Percentiles rank a stretch among this genome's conserved stretches.
phyloP scores from a whole-genome alignment of 306 rosid species.

The Prunus mongolica region DNA sequence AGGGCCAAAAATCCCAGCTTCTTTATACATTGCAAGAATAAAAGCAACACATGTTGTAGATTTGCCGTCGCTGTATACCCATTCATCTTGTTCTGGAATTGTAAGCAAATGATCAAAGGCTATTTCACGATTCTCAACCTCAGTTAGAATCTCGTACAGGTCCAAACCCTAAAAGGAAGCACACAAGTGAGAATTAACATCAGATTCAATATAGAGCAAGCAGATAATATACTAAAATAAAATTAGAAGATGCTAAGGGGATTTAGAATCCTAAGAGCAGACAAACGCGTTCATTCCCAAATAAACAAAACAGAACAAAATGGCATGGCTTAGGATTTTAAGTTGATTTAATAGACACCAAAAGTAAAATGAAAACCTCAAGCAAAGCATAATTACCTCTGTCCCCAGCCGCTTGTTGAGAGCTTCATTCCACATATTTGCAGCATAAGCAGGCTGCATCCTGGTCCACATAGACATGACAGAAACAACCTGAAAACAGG shows the following conservation, averaged over 20 bases:
- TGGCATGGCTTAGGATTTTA: not conserved
- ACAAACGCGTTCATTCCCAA: not conserved
- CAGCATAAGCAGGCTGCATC: conserved; percentile 97
- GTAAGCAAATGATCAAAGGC: conserved; percentile 78
- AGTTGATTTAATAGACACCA: not conserved
- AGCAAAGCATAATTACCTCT: conserved; percentile 47
- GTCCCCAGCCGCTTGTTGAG: conserved; percentile 91
- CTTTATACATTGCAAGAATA: conserved; percentile 91
- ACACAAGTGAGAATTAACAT: not conserved
- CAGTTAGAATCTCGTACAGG: conserved; percentile 65
- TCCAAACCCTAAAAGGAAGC: conserved; percentile 60
- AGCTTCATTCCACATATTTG: conserved; percentile 99
- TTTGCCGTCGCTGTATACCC: conserved; percentile 95
- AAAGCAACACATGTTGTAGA: conserved; percentile 94
- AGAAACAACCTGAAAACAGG: conserved; percentile 76
- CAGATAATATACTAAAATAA: not conserved
- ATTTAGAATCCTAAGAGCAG: not conserved
- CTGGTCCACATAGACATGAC: conserved; percentile 99
- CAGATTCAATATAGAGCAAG: conserved; percentile 1
- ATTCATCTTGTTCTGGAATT: conserved; percentile 92
- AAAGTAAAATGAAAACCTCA: not conserved
- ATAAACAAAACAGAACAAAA: not conserved
- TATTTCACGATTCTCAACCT: conserved; percentile 79
- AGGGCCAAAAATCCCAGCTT: conserved; percentile 80
- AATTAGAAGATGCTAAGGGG: not conserved